Evolutionary conservation across 306 rosid genomes (phyloP).

Genomic region (Adenanthera pavonina): DNA sequence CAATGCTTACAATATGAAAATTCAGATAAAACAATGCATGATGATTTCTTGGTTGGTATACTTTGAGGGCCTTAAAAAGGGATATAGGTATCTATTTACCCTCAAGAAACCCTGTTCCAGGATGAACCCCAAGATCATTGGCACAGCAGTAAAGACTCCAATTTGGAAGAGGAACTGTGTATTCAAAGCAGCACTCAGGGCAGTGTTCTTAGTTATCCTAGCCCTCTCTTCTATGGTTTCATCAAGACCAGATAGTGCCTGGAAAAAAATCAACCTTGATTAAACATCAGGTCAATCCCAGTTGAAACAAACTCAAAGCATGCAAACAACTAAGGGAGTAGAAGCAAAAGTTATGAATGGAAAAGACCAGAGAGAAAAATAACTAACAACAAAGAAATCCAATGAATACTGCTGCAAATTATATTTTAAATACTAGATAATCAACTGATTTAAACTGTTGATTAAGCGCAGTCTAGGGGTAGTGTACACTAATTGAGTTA

Average conservation of each 20-base stretch:
- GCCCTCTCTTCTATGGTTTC: conserved; percentile 68
- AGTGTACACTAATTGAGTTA: not conserved
- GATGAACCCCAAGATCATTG: conserved; percentile 84
- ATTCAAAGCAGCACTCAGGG: conserved; percentile 75
- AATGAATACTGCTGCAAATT: not conserved
- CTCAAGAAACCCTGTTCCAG: conserved; percentile 87
- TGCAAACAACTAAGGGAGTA: not conserved
- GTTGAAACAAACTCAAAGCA: not conserved
- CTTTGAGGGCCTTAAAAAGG: not conserved
- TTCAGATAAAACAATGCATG: not conserved
- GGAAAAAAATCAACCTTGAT: conserved; percentile 31
- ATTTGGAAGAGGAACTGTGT: conserved; percentile 90
- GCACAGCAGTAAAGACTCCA: conserved; percentile 91
- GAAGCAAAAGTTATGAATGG: not conserved
- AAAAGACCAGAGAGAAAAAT: not conserved
- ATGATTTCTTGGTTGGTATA: conserved; percentile 4
- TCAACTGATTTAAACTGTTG: not conserved
- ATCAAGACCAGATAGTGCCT: conserved; percentile 97
- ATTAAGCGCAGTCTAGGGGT: not conserved
- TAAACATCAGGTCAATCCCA: not conserved
- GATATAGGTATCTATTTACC: conserved; percentile 49
- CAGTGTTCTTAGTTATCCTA: conserved; percentile 56
- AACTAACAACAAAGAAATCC: not conserved
- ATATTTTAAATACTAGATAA: not conserved
- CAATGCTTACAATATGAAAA: not conserved